Evolutionary conservation across 163 green algal species (phyloP), one percentile per base, ranked within the genome.

Genomic region (Chloroidium sp.): DNA sequence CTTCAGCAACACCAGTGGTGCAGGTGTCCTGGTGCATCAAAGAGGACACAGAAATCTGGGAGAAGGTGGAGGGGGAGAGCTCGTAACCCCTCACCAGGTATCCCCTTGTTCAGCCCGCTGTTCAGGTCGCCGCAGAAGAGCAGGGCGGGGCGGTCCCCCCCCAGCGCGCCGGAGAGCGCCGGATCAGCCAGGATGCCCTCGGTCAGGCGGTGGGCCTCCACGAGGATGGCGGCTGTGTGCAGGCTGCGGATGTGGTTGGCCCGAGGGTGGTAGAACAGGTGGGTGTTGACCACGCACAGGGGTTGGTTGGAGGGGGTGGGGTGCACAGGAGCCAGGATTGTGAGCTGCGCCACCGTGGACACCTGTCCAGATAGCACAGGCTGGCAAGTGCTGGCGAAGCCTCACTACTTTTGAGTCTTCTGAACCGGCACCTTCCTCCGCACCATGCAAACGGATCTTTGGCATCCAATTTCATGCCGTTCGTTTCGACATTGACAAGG

Each of bases 91-190:
- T 69, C 75, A 92, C 90, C 92, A 69, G 93, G 91, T 13, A 94
- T 88, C 82, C 94, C 93, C 79, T 95, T 88, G 86, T 97, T 97
- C 2, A 96, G 80, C 79, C 94, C 93, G 67, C 88, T 94, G 90
- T 98, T 98, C 4, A 98, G 79, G 83, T 98, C 94, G 14, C 94
- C 94, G 76, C 89, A 93, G 78, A 97, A 95, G 14, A 97, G 77
- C 74, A 93, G 62, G 6, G 85, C 78, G 14, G 88, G 87, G 60
- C 74, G 67, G 59, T 1, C 69, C 76, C 12, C 76, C 14, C 77
- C 68, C 69, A 67, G 10, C 67, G 72, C 69, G 6, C 79, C 64
- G 64, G 64, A 6, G 64, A 72, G 6, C 6, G 1, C 67, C 77
- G 67, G 83, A 80, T 82, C 72, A 4, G 74, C 78, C 75, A 80